These are phyloP conservation scores for Decorospora gaudefroyi DNA, from an alignment of 2,329 filamentous ascomycete genomes.

Conservation along the genomic window DNA sequence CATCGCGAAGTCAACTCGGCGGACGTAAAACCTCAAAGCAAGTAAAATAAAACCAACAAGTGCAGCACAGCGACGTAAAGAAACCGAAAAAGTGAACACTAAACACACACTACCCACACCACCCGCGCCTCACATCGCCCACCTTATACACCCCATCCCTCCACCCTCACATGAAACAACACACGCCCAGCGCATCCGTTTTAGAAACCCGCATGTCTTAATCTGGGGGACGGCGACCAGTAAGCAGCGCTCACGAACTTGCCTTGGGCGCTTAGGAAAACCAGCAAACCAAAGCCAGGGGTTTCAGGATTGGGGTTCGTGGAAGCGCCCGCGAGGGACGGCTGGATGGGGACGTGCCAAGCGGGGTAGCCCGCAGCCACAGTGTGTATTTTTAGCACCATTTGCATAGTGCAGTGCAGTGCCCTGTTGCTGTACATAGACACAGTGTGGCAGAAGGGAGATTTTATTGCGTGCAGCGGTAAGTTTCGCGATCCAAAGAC, in stretches of 20 bases:
- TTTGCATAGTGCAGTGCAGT: neutral
- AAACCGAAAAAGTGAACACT: slow-evolving; percentile 3
- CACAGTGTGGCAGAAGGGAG: neutral
- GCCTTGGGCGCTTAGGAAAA: slow-evolving; percentile 4
- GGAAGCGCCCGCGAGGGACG: slow-evolving; percentile 1
- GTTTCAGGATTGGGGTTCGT: slow-evolving; percentile 1
- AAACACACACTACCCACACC: neutral
- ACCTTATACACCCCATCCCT: slow-evolving; percentile 4
- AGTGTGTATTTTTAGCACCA: slow-evolving; percentile 1
- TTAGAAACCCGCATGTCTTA: neutral
- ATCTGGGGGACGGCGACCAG: neutral
- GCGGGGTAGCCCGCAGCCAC: slow-evolving; percentile 4
- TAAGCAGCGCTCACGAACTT: slow-evolving; percentile 5
- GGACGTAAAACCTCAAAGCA: neutral
- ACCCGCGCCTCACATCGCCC: slow-evolving; percentile 1
- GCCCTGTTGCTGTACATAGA: slow-evolving; percentile 2
- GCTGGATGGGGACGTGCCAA: slow-evolving; percentile 3
- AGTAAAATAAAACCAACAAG: no score
- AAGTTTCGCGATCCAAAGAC: neutral
- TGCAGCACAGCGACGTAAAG: neutral
- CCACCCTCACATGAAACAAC: slow-evolving; percentile 4
- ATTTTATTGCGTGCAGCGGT: neutral
- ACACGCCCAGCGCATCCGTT: no score
- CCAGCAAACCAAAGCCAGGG: neutral
- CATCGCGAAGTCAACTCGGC: slow-evolving; percentile 10